These are phyloP conservation scores for Groenewaldozyma tartarivorans DNA, from an alignment of 805 yeast genomes.

Conservation along the genomic window DNA sequence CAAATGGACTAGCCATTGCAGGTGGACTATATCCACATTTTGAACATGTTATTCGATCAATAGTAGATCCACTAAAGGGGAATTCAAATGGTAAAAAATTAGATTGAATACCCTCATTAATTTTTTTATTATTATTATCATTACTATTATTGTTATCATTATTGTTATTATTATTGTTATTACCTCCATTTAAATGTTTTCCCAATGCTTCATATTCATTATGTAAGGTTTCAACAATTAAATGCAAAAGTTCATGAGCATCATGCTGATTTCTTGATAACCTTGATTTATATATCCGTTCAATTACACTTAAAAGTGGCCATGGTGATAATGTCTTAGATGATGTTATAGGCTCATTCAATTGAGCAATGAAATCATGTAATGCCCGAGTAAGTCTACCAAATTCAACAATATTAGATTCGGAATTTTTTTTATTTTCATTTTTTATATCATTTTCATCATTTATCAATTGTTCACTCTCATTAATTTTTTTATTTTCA, in stretches of 20 bases:
- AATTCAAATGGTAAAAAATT: constrained; percentile 41
- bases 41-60: constrained; percentile 61
- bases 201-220: constrained; percentile 40
- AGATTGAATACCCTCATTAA: constrained; percentile 25
- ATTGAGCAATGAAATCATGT: constrained; percentile 21
- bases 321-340: constrained; percentile 59
- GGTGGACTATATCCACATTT: constrained; percentile 55
- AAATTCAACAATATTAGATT: constrained; percentile 3
- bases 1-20: constrained; percentile 49
- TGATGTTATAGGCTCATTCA: constrained; percentile 53
- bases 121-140: background rate
- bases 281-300: constrained; percentile 58
- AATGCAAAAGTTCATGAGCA: constrained; percentile 85
- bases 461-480: background rate
- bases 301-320: constrained; percentile 68
- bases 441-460: background rate
- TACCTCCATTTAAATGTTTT: constrained; percentile 2
- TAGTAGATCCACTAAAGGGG: constrained; percentile 63
- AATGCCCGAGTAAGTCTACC: constrained; percentile 18
- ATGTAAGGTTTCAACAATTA: constrained; percentile 68
- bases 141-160: constrained; percentile 1
- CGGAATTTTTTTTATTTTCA: background rate
- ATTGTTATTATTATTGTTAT: background rate
- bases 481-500: background rate
- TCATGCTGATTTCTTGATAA: constrained; percentile 83